Percentiles rank a stretch among this genome's conserved stretches.
Conservation (phyloP, 768 basidiomycete genomes). For the Hysterangium stoloniferum region DNA sequence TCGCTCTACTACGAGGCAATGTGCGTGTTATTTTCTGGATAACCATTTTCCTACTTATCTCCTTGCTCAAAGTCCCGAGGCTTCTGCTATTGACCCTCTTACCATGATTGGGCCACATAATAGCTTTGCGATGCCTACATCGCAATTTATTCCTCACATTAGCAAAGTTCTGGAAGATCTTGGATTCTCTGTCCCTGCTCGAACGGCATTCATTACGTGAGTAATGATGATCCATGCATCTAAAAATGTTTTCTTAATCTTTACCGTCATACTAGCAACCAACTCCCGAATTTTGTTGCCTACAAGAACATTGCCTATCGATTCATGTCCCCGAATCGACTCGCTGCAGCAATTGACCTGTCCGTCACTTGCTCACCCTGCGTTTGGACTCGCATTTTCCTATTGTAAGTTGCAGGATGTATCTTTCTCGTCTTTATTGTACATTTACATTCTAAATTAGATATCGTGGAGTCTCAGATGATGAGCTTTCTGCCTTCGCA, state of each 20-base stretch:
- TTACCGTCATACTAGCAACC: slow-evolving; percentile 42
- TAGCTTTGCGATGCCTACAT: slow-evolving; percentile 77
- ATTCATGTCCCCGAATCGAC: slow-evolving; percentile 71
- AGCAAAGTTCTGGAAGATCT: slow-evolving; percentile 78
- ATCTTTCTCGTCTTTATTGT: background rate
- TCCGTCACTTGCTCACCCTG: slow-evolving; percentile 76
- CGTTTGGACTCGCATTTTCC: slow-evolving; percentile 75
- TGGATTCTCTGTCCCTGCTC: slow-evolving; percentile 75
- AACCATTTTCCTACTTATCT: background rate
- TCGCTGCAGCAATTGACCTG: slow-evolving; percentile 83
- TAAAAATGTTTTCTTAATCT: slow-evolving; percentile 6
- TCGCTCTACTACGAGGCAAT: slow-evolving; percentile 81
- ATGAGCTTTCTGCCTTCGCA: slow-evolving; percentile 66
- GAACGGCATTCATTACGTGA: slow-evolving; percentile 76
- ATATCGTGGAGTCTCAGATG: slow-evolving; percentile 69
- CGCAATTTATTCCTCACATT: slow-evolving; percentile 74
- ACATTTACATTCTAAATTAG: background rate
- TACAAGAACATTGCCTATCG: slow-evolving; percentile 88
- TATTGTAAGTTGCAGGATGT: slow-evolving; percentile 43
- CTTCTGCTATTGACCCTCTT: slow-evolving; percentile 64
- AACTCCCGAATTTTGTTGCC: slow-evolving; percentile 60
- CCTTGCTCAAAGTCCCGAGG: slow-evolving; percentile 55
- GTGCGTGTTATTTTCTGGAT: slow-evolving; percentile 35
- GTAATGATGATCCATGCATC: slow-evolving; percentile 19
- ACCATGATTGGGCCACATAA: slow-evolving; percentile 77